Evolutionary conservation across 768 basidiomycete genomes (phyloP).

Genomic region (Collybia sp.): DNA sequence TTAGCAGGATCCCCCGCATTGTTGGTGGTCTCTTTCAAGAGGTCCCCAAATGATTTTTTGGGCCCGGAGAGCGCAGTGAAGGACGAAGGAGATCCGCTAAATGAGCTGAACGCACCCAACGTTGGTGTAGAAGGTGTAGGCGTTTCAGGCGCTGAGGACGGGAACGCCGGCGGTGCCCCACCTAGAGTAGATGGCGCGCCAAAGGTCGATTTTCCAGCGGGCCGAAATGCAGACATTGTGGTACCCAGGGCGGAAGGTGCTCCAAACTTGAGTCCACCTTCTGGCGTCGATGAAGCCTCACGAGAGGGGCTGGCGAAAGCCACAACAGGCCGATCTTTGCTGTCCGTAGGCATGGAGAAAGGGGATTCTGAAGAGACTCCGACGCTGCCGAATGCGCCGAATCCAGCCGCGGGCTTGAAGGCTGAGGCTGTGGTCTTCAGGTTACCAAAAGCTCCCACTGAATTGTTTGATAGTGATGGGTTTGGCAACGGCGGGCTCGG

Average conservation of each 20-base stretch:
- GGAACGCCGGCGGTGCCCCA: conserved; percentile 24
- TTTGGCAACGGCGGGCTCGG: too few relatives aligned
- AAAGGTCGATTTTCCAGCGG: conserved; percentile 27
- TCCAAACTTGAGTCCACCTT: conserved; percentile 31
- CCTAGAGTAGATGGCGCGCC: conserved; percentile 34
- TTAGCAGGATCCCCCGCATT: conserved; percentile 19
- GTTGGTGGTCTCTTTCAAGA: conserved; percentile 40
- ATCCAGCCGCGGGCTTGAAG: conserved; percentile 38
- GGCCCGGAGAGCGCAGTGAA: conserved; percentile 38
- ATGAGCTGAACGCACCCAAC: conserved; percentile 46
- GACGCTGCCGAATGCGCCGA: conserved; percentile 44
- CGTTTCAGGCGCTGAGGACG: conserved; percentile 18
- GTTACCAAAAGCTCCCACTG: conserved; percentile 34
- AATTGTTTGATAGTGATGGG: too few relatives aligned
- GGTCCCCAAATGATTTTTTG: conserved; percentile 55
- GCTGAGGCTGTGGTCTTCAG: conserved; percentile 27
- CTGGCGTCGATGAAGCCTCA: conserved; percentile 9
- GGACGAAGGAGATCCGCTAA: conserved; percentile 35
- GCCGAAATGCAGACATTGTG: conserved; percentile 12
- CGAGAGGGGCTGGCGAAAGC: conserved; percentile 24
- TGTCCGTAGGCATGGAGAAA: conserved; percentile 40
- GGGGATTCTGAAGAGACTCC: conserved; percentile 41
- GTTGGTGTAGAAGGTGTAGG: conserved; percentile 17
- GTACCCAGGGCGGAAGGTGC: conserved; percentile 24
- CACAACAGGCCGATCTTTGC: conserved; percentile 28